These are phyloP conservation scores for Monosporascus sp. DNA, from an alignment of 2,329 filamentous ascomycete genomes.

Conservation along the genomic window DNA sequence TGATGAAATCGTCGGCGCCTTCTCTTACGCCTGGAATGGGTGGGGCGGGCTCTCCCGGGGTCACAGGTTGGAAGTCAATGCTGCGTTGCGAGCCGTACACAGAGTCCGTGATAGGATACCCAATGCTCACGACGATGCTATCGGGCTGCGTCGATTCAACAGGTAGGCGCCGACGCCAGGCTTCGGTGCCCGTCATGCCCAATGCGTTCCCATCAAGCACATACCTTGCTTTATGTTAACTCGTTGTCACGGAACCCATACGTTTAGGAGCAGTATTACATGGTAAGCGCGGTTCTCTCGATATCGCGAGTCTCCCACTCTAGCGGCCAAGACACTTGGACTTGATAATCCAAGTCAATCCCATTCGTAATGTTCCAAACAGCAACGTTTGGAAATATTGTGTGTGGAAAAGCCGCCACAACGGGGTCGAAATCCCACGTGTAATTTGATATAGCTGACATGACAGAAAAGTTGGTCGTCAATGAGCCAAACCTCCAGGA, in stretches of 20 bases:
- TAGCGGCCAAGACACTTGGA: conserved; percentile 12
- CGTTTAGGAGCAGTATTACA: background rate
- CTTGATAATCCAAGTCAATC: conserved; percentile 6
- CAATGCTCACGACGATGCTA: conserved; percentile 19
- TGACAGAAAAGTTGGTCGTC: no score
- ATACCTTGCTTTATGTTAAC: conserved; percentile 8
- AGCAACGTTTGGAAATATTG: conserved; percentile 9
- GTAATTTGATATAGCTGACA: background rate
- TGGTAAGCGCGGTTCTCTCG: background rate
- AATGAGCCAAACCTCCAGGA: no score
- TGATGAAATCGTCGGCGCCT: conserved; percentile 16
- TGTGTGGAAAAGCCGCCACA: conserved; percentile 4
- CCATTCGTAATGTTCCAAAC: conserved; percentile 11
- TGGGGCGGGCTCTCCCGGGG: conserved; percentile 7
- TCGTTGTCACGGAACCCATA: background rate
- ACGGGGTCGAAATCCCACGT: conserved; percentile 10
- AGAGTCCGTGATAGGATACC: conserved; percentile 18
- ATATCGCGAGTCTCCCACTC: conserved; percentile 5
- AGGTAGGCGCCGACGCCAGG: conserved; percentile 18
- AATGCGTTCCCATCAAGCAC: conserved; percentile 23
- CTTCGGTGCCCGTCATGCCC: conserved; percentile 18
- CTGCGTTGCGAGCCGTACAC: conserved; percentile 15
- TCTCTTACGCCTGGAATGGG: background rate
- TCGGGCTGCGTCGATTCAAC: conserved; percentile 18
- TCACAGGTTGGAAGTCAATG: conserved; percentile 19